Evolutionary conservation across 768 basidiomycete species (phyloP), one percentile per base, ranked within the genome.

Genomic region (Amanita fuliginea): DNA sequence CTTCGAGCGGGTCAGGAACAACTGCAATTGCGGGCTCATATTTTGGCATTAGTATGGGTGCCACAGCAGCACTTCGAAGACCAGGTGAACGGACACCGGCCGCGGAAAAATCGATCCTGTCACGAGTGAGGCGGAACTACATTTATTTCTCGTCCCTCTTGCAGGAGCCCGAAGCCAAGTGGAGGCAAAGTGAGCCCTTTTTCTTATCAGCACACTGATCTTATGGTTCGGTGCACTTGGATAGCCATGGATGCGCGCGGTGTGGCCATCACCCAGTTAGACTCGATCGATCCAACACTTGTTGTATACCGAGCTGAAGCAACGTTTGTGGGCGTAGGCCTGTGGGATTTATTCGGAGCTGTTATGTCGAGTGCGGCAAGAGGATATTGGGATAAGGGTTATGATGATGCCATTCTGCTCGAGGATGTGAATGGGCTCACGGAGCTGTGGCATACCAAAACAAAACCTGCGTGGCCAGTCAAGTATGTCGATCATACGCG

Each of bases 121-220:
- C 88, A 4, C 74, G 92, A 54, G 88, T 97, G 18, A 78, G 83
- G 59, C 75, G 96, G 52, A 95, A 89, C 62, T 99, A 99, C 59
- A 97, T 98, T 47, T 97, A 98, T 65, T 98, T 99, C 63, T 94
- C 94, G 1, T 96, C 94, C 0, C 70, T 99, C 42, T 66, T 99
- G 43, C 96, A 98, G 64, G 95, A 98, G 59, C 96, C 96, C 0
- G 93, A 97, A 64, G 91, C 92, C 3, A 99, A 99, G 64, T 99
- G 95, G 95, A 82, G 82, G 60, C 74, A 83, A 59, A 88, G 87
- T 90, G 64, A 58, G 83, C 68, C 18, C 24, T 52, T 55, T 35
- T 50, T 46, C 53, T 11, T 26, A 28, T 32, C 6, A 35, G 34
- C 49, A 35, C 18, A 32, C 21, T 26, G 34, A 45, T 45, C 22